Conservation (phyloP, 768 basidiomycete species). For the Suillus paluster region DNA sequence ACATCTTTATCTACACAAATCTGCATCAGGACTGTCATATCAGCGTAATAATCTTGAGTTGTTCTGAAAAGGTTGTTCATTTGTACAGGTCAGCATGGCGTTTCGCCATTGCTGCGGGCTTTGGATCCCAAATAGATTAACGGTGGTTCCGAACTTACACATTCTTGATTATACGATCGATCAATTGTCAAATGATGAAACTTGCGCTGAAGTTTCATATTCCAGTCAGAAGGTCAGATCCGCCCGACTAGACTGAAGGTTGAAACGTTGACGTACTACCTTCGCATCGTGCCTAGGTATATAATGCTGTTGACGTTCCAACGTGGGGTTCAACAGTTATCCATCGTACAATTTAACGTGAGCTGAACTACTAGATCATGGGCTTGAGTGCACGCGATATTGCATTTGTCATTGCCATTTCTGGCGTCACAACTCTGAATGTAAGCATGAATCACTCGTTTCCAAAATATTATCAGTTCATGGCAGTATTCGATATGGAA, state of each 20-base stretch:
- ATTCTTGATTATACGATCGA: no score
- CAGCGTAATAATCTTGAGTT: no score
- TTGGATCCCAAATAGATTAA: no score
- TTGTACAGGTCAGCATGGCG: no score
- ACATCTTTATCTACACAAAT: neutral
- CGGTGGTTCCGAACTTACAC: no score
- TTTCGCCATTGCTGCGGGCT: no score
- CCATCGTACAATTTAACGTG: neutral
- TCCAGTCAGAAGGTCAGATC: neutral
- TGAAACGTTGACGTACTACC: neutral
- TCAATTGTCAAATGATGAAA: neutral
- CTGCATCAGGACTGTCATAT: neutral
- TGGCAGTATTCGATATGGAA: neutral
- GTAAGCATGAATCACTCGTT: constrained; percentile 8
- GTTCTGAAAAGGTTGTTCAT: no score
- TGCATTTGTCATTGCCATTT: constrained; percentile 23
- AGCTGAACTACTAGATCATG: neutral
- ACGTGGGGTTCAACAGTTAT: neutral
- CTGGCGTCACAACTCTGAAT: constrained; percentile 31
- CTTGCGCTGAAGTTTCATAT: neutral
- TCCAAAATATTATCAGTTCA: neutral
- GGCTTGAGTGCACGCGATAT: constrained; percentile 16
- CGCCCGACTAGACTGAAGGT: neutral
- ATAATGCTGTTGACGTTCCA: neutral
- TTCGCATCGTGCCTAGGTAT: neutral